Evolutionary conservation across 2,329 filamentous ascomycete species (phyloP), one percentile per base, ranked within the genome.

Genomic region (Cryphonectria japonica): DNA sequence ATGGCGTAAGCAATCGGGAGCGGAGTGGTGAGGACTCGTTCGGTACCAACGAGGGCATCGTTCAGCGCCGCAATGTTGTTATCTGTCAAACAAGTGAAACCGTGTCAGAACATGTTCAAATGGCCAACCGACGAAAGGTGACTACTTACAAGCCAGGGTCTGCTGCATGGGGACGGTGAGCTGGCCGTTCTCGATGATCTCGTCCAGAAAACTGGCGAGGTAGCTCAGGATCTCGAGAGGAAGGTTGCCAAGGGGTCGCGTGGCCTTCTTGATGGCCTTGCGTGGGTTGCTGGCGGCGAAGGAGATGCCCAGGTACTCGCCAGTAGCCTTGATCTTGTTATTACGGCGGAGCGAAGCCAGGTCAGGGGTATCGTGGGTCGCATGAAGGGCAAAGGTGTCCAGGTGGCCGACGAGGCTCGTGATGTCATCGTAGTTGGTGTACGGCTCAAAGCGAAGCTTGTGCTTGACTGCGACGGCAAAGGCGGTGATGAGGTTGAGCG

Each of bases 1-100:
- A 94, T 94, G 74, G 87, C 88, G 83, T 94, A 94, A 52, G 91
- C 92, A 69, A 92, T 85, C 0, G 92, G 92, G 0, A 94, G 84
- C 4, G 90, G 92, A 0, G 92, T 93, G 76, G 89, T 90, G 59
- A 93, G 86, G n/a, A 94, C 89, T 69, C 92, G 88, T 77, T 94
- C 92, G 60, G 88, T 88, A 62, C 90, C 89, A 22, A 86, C 87
- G 63, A 92, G 83, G 63, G 89, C 86, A 73, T 94, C 92, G 76
- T 90, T 91, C 66, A 93, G 81, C 4, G 83, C 79, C 50, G 85
- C 82, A 13, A 93, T 79, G 73, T 81, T 80, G 76, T 80, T 81
- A 75, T 78, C 74, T 75, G 50, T 3, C 0, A 63, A 37, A 59
- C 43, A 59, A 41, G 11, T 37, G 16, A 16, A 4, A 22, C 11